These are phyloP conservation scores for Knoxia roxburghii DNA, from an alignment of 257 asterid species.

Conservation along the genomic window DNA sequence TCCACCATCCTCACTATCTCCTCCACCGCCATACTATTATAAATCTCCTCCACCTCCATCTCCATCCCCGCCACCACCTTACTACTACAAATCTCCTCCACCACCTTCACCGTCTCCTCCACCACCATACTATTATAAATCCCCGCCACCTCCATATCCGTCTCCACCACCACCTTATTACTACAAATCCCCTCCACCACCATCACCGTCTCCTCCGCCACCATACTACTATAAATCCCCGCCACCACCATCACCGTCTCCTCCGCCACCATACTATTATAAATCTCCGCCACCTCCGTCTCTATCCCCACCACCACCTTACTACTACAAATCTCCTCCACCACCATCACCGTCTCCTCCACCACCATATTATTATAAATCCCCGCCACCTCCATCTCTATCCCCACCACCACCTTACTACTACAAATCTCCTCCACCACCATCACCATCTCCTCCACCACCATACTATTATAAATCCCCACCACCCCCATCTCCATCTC, in stretches of 20 bases:
- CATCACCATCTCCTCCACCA: slow-evolving; percentile 13
- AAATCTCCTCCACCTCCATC: neutral
- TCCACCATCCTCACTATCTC: slow-evolving; percentile 28
- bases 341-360: slow-evolving; percentile 56
- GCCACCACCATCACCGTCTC: slow-evolving; percentile 38
- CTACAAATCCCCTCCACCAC: slow-evolving; percentile 24
- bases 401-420: slow-evolving; percentile 22
- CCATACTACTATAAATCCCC: slow-evolving; percentile 23
- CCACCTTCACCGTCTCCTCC: too few relatives aligned
- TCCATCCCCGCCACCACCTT: too few relatives aligned
- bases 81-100: slow-evolving; percentile 29
- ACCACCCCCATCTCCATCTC: slow-evolving; percentile 16
- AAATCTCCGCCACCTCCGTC: too few relatives aligned
- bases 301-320: slow-evolving; percentile 19
- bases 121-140: slow-evolving; percentile 21
- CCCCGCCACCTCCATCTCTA: too few relatives aligned
- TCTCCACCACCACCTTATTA: slow-evolving; percentile 50
- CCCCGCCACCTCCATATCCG: slow-evolving; percentile 30
- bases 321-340: slow-evolving; percentile 13
- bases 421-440: slow-evolving; percentile 17
- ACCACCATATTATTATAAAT: slow-evolving; percentile 40
- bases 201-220: too few relatives aligned
- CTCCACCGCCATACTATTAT: slow-evolving; percentile 26
- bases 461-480: slow-evolving; percentile 23
- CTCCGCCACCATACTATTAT: slow-evolving; percentile 48